These are phyloP conservation scores for Rhododendron ovatum DNA, from an alignment of 148 eudicot genomes.

Conservation along the genomic window DNA sequence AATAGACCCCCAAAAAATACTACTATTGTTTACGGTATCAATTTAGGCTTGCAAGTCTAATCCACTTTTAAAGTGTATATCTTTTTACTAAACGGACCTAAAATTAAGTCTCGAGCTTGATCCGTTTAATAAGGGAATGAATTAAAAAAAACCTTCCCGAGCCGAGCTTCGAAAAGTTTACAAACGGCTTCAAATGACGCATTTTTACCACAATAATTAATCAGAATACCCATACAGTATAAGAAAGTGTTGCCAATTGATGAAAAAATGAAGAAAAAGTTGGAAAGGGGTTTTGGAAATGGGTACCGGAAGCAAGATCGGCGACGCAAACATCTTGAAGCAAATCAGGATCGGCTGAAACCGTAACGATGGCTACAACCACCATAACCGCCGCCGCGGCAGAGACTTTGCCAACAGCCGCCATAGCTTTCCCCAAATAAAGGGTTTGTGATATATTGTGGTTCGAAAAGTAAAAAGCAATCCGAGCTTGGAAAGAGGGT, in stretches of 20 bases:
- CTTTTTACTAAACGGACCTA: neutral
- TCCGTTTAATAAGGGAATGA: neutral
- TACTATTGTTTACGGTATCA: too few relatives aligned
- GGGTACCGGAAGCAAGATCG: constrained; percentile 20
- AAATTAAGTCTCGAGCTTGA: neutral
- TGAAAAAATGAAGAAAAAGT: neutral
- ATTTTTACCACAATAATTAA: too few relatives aligned
- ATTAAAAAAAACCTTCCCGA: neutral
- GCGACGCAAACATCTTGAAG: constrained; percentile 39
- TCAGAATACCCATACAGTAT: too few relatives aligned
- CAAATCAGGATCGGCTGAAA: constrained; percentile 31
- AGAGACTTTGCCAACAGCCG: neutral
- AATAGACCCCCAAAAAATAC: too few relatives aligned
- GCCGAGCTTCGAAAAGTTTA: neutral
- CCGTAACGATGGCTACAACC: constrained; percentile 12
- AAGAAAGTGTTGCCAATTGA: neutral
- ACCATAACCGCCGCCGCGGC: neutral
- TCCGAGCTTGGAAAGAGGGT: neutral
- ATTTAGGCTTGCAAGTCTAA: neutral
- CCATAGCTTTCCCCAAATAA: constrained; percentile 7
- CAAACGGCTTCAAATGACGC: neutral
- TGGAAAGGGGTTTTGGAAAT: neutral
- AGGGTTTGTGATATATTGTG: neutral
- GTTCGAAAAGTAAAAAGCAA: neutral
- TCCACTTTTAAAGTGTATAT: too few relatives aligned